Conservation (phyloP, 768 basidiomycete species). For the Gloeophyllum trabeum region DNA sequence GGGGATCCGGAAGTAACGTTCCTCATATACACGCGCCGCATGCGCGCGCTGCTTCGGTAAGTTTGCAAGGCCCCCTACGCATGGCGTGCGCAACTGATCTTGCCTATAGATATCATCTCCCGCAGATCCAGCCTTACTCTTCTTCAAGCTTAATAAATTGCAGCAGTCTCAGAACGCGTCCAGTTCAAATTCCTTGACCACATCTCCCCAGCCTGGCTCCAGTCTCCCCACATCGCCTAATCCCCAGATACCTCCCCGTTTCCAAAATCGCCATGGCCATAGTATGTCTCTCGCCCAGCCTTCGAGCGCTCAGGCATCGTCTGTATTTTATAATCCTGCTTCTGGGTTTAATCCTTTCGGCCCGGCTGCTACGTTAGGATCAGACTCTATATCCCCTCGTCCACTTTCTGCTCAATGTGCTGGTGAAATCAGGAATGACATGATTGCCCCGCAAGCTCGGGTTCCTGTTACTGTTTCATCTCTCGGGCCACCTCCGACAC, state of each 20-base stretch:
- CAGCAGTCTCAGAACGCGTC: constrained; percentile 50
- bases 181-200: constrained; percentile 39
- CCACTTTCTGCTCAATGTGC: constrained; percentile 10
- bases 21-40: constrained; percentile 65
- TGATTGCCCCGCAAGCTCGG: constrained; percentile 46
- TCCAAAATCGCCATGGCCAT: constrained; percentile 57
- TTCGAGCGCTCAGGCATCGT: constrained; percentile 28
- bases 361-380: constrained; percentile 38
- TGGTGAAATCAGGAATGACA: constrained; percentile 16
- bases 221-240: constrained; percentile 42
- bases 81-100: constrained; percentile 1
- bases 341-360: constrained; percentile 58
- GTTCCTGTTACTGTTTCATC: constrained; percentile 33
- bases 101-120: constrained; percentile 72
- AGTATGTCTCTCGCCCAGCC: constrained; percentile 63
- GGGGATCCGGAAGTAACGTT: constrained; percentile 36
- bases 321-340: constrained; percentile 22
- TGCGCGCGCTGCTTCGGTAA: constrained; percentile 74
- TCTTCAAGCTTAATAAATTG: constrained; percentile 77
- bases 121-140: constrained; percentile 71
- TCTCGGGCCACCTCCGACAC: constrained; percentile 32
- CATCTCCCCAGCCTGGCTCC: constrained; percentile 57
- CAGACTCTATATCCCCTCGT: constrained; percentile 24
- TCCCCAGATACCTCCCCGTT: constrained; percentile 18
- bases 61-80: constrained; percentile 20